phyloP scores from a whole-genome alignment of 495 filamentous ascomycete species.

The Viridothelium virens region DNA sequence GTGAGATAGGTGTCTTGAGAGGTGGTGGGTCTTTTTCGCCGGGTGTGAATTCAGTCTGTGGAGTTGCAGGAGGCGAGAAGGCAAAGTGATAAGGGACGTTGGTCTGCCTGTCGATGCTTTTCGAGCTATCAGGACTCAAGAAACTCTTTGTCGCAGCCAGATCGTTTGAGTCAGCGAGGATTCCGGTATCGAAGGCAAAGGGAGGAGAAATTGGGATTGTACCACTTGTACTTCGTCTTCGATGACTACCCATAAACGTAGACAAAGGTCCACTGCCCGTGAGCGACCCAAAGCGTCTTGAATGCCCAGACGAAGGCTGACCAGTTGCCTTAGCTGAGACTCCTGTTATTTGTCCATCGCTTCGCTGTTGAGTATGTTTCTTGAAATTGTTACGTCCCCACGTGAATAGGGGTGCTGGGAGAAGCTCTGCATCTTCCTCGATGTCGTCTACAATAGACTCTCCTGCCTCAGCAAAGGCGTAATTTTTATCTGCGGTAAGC shows the following conservation, averaged over 20 bases:
- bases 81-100: neutral
- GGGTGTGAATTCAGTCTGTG: neutral
- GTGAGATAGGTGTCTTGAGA: neutral
- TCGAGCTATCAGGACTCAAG: neutral
- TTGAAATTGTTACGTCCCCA: neutral
- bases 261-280: conserved; percentile 2
- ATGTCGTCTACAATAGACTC: neutral
- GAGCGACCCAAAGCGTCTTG: conserved; percentile 1
- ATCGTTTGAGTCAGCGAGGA: neutral
- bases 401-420: neutral
- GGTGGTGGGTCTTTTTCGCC: neutral
- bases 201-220: conserved; percentile 24
- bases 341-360: neutral
- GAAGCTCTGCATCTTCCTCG: neutral
- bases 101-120: neutral
- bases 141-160: too few relatives aligned
- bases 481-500: neutral
- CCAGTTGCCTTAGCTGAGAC: neutral
- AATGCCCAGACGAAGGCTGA: neutral
- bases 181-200: neutral
- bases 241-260: neutral
- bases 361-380: neutral
- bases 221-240: conserved; percentile 21
- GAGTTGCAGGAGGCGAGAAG: neutral
- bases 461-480: neutral